Conservation (phyloP, 2,329 filamentous ascomycete species). For the Diplocarpon mali region DNA sequence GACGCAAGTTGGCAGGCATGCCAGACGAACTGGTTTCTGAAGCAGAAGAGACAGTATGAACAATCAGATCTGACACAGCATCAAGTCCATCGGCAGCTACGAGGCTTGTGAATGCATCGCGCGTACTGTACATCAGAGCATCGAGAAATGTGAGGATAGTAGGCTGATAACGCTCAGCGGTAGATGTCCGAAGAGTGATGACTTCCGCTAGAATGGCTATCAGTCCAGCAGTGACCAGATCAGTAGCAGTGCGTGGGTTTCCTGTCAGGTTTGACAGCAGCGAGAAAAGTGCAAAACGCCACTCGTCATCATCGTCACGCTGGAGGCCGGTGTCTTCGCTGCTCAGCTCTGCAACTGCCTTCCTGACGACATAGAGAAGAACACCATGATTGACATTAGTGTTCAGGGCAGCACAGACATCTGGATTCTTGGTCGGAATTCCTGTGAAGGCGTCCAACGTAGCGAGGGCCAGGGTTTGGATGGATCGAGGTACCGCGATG, state of each 20-base stretch:
- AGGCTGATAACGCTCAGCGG: slow-evolving; percentile 74
- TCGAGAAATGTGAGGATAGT: slow-evolving; percentile 82
- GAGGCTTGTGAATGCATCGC: slow-evolving; percentile 73
- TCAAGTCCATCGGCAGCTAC: slow-evolving; percentile 77
- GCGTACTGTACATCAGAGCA: slow-evolving; percentile 73
- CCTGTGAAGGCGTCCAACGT: slow-evolving; percentile 78
- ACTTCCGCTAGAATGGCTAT: slow-evolving; percentile 87
- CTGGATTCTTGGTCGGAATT: slow-evolving; percentile 65
- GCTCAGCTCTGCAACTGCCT: slow-evolving; percentile 75
- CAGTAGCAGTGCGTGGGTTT: slow-evolving; percentile 62
- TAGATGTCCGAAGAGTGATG: slow-evolving; percentile 67
- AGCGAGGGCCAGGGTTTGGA: slow-evolving; percentile 73
- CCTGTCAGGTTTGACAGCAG: slow-evolving; percentile 72
- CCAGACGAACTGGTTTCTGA: slow-evolving; percentile 56
- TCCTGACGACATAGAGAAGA: slow-evolving; percentile 83
- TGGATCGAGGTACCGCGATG: slow-evolving; percentile 54
- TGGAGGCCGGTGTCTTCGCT: slow-evolving; percentile 48
- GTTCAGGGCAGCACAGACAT: slow-evolving; percentile 83
- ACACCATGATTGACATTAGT: slow-evolving; percentile 95
- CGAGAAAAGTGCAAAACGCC: slow-evolving; percentile 84
- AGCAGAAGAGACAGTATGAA: slow-evolving; percentile 64
- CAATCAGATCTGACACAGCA: slow-evolving; percentile 77
- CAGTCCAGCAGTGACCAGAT: slow-evolving; percentile 79
- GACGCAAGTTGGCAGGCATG: slow-evolving; percentile 61
- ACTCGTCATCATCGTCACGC: slow-evolving; percentile 65